Evolutionary conservation across 805 yeast genomes (phyloP).

Genomic region (Saturnispora kantuleensis): DNA sequence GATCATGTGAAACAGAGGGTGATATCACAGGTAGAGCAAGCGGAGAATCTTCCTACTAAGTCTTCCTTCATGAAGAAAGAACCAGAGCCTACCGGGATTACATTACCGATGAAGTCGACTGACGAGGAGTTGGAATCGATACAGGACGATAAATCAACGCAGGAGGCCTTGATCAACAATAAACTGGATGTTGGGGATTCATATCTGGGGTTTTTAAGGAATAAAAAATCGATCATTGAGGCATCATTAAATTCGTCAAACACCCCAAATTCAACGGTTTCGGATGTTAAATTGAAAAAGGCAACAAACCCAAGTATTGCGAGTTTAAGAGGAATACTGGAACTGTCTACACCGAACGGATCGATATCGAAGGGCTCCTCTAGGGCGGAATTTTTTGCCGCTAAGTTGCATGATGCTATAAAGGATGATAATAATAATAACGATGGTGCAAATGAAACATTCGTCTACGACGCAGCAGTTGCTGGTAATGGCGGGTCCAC

Average conservation of each 20-base stretch:
- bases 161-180: background rate
- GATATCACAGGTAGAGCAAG: slow-evolving; percentile 5
- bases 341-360: slow-evolving; percentile 18
- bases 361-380: slow-evolving; percentile 43
- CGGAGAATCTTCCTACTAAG: slow-evolving; percentile 5
- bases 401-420: slow-evolving; percentile 87
- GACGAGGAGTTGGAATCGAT: too few relatives aligned
- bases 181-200: slow-evolving; percentile 5
- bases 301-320: slow-evolving; percentile 20
- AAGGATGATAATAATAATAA: slow-evolving; percentile 63
- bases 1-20: background rate
- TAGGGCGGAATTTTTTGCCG: slow-evolving; percentile 89
- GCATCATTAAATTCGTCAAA: background rate
- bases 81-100: background rate
- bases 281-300: slow-evolving; percentile 11
- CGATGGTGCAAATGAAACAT: slow-evolving; percentile 87
- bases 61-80: slow-evolving; percentile 2
- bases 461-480: slow-evolving; percentile 67
- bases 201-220: slow-evolving; percentile 5
- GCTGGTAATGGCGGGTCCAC: slow-evolving; percentile 9
- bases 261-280: background rate
- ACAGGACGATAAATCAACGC: background rate
- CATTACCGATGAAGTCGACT: background rate
- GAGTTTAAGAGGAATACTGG: slow-evolving; percentile 19
- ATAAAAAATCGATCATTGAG: slow-evolving; percentile 3